Base-by-base conservation (phyloP, 176 grass and related monocot genomes). In the Oryza glaberrima region DNA sequence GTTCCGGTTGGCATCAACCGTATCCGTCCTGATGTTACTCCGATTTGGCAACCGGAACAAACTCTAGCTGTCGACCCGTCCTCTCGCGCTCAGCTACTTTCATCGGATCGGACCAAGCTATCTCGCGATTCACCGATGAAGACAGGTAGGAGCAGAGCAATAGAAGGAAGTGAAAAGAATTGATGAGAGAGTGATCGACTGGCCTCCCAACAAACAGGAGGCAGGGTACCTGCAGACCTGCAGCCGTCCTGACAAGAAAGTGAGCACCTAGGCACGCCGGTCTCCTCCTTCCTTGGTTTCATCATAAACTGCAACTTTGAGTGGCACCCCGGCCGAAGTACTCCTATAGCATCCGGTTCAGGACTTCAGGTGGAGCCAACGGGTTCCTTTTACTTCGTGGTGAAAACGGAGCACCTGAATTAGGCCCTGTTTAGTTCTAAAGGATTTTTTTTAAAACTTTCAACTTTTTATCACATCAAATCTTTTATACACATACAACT, bases 241-340 rank as follows among this genome's bases (percentile, higher is more conserved):
- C 81, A 30, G 48, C 70, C 70, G 35, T 69, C 69, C 81, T 80
- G 47, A 32, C 76, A 36, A 76, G 28, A 85, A 80, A 76, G 40
- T 70, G 76, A 75, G 60, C 75, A 34, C 46, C 16, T 54, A 17
- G 20, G 73, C 82, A 32, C 32, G 64, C 45, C 2, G 30, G 30
- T 43, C 69, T 66, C 15, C 69, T 47, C 66, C 66, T 26, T 7
- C 36, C 66, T 48, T 46, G 7, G 56, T 22, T 22, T 61, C 20
- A 7, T 78, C 41, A 3, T 13, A 20, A 5, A 12, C 22, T 13
- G 20, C 56, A 61, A 54, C 30, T 49, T 49, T 28, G 71, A 14
- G n/a, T 48, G 47, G 56, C 56, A 61, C 56, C 19, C 19, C 20
- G 56, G 56, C 20, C 56, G 30, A 32, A 32, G 28, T 28, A 28